phyloP scores from a whole-genome alignment of 257 asterid genomes.

The Solanum dulcamara region DNA sequence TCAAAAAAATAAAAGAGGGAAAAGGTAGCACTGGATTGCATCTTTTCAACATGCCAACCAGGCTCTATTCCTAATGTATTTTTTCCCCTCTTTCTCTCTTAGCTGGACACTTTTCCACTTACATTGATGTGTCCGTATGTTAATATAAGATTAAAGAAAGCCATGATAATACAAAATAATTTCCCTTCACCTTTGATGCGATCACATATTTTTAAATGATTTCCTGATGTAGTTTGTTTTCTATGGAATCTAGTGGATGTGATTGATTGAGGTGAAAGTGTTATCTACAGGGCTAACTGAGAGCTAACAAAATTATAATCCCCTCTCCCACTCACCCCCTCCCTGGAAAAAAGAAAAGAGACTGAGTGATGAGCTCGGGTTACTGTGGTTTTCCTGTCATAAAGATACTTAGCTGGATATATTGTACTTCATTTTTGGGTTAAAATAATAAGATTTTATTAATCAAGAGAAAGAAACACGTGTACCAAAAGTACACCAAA shows the following conservation, averaged over 20 bases:
- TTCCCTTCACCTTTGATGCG: neutral
- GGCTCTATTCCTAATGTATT: neutral
- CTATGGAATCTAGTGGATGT: neutral
- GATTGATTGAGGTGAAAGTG: neutral
- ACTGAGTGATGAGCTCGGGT: neutral
- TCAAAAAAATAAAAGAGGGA: neutral
- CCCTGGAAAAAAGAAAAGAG: neutral
- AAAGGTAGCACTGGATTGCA: neutral
- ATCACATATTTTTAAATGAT: neutral
- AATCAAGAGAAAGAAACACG: neutral
- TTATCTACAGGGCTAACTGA: neutral
- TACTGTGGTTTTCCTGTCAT: neutral
- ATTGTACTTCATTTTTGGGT: neutral
- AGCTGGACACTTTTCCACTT: neutral
- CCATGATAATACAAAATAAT: neutral
- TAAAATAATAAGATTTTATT: neutral
- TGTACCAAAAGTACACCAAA: neutral
- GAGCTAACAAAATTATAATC: neutral
- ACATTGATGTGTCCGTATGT: neutral
- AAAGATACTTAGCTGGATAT: neutral
- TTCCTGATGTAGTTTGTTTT: neutral
- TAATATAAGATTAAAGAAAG: neutral
- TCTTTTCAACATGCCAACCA: neutral
- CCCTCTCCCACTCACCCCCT: neutral
- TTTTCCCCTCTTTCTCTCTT: neutral